These are phyloP conservation scores for Eucalyptus leucophloia DNA, from an alignment of 345 rosid species.

Conservation along the genomic window DNA sequence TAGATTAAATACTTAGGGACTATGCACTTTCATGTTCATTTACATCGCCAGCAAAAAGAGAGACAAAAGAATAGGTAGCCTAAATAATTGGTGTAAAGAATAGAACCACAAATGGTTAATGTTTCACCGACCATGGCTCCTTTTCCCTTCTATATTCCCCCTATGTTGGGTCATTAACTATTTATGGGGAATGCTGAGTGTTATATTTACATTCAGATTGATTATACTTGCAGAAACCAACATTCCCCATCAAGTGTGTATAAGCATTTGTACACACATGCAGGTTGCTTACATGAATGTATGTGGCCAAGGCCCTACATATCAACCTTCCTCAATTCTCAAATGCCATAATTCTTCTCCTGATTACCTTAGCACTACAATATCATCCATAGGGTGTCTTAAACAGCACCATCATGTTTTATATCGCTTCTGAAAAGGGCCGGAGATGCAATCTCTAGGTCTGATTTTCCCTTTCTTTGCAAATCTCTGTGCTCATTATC, in stretches of 20 bases:
- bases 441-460: neutral
- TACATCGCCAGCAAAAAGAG: neutral
- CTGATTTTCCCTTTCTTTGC: neutral
- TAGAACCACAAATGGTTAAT: neutral
- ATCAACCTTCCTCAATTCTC: neutral
- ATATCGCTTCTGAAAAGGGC: neutral
- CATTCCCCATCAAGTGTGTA: neutral
- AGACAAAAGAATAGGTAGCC: neutral
- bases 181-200: neutral
- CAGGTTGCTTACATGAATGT: neutral
- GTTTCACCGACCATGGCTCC: neutral
- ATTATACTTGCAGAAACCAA: neutral
- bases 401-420: neutral
- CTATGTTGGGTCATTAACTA: neutral
- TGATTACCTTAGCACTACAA: neutral
- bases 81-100: neutral
- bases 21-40: neutral
- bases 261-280: neutral
- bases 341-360: neutral
- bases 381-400: neutral
- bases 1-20: neutral
- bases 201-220: neutral
- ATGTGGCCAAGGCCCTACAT: neutral
- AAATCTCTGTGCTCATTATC: neutral
- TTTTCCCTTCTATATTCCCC: neutral